Evolutionary conservation across 2,329 filamentous ascomycete species (phyloP).

Genomic region (Xylaria sp.): DNA sequence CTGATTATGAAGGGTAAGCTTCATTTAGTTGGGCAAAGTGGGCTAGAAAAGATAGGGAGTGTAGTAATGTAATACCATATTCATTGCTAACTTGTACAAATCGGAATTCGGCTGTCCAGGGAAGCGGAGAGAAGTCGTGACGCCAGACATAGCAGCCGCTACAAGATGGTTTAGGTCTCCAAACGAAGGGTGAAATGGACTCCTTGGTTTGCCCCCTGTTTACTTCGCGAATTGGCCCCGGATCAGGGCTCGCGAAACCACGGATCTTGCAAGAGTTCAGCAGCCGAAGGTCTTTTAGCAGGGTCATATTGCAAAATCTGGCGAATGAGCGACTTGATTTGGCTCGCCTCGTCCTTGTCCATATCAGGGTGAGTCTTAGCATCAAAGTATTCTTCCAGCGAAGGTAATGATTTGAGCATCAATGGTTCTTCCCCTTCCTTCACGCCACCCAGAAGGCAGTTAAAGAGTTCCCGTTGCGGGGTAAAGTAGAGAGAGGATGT

Average conservation of each 20-base stretch:
- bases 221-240: neutral
- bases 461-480: slow-evolving; percentile 41
- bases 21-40: neutral
- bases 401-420: slow-evolving; percentile 35
- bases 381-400: slow-evolving; percentile 46
- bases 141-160: slow-evolving; percentile 99
- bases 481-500: slow-evolving; percentile 46
- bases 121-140: slow-evolving; percentile 99
- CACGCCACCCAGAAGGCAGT: slow-evolving; percentile 42
- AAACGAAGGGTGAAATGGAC: neutral
- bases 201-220: neutral
- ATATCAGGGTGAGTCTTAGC: slow-evolving; percentile 39
- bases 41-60: neutral
- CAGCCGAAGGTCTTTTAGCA: slow-evolving; percentile 44
- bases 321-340: slow-evolving; percentile 46
- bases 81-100: slow-evolving; percentile 98
- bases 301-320: slow-evolving; percentile 50
- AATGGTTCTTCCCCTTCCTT: slow-evolving; percentile 23
- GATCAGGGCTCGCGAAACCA: slow-evolving; percentile 42
- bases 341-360: slow-evolving; percentile 41
- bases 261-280: slow-evolving; percentile 46
- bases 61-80: slow-evolving; percentile 72
- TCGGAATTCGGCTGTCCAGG: slow-evolving; percentile 99
- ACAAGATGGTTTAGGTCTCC: slow-evolving; percentile 85
- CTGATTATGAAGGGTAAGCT: slow-evolving; percentile 74